Evolutionary conservation across 176 grass and related monocot genomes (phyloP).

Genomic region (Triticum timopheevii): DNA sequence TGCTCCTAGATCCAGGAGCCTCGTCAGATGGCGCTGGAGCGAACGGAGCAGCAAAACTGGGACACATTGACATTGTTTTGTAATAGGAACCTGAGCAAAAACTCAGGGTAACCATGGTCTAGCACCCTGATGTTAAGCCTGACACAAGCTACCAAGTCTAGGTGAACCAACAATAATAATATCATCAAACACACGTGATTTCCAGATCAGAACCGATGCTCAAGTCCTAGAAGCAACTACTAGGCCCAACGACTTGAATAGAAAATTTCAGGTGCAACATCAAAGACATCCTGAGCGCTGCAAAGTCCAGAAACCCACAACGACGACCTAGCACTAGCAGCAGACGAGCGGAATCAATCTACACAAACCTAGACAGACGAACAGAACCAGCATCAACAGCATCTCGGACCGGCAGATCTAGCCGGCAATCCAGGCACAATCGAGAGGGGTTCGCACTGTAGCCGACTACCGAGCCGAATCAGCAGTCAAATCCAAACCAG

Average conservation of each 20-base stretch:
- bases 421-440: background rate
- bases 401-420: background rate
- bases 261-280: background rate
- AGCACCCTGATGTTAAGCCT: background rate
- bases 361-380: background rate
- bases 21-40: no score
- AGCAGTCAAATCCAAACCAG: background rate
- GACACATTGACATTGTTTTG: no score
- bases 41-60: no score
- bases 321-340: background rate
- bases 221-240: background rate
- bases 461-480: background rate
- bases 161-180: background rate
- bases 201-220: background rate
- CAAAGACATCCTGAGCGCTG: background rate
- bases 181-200: background rate
- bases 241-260: no score
- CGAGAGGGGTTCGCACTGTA: background rate
- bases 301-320: background rate
- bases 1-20: no score
- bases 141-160: background rate
- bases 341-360: background rate
- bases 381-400: background rate
- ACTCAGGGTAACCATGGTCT: background rate
- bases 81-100: background rate